These are phyloP conservation scores for Hyaloscypha finlandica DNA, from an alignment of 495 filamentous ascomycete species.

Conservation along the genomic window DNA sequence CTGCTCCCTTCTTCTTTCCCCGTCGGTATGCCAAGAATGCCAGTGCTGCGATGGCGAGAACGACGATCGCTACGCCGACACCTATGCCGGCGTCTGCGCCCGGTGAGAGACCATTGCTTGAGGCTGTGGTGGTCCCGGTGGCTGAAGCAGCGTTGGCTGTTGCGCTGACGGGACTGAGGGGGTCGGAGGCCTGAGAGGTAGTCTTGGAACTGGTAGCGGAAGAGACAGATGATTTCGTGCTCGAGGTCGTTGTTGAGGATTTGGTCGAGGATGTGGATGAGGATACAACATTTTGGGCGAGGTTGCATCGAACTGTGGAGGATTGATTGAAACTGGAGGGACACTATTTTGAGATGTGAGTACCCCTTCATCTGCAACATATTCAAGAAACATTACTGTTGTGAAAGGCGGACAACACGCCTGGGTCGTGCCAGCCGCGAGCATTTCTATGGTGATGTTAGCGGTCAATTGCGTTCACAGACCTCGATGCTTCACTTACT, in stretches of 20 bases:
- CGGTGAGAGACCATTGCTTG: neutral
- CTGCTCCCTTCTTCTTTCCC: neutral
- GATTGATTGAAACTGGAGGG: neutral
- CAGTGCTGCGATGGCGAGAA: neutral
- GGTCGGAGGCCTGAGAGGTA: neutral
- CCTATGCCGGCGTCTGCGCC: neutral
- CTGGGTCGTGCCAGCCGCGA: neutral
- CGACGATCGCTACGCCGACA: neutral
- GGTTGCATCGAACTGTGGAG: neutral
- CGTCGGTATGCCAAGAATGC: neutral
- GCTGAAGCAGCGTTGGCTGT: neutral
- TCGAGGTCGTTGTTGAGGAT: neutral
- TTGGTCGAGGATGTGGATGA: neutral
- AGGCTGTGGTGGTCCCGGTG: neutral
- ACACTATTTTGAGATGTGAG: neutral
- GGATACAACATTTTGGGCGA: neutral
- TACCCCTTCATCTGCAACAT: too few species aligned
- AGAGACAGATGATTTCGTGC: neutral
- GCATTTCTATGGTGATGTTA: neutral
- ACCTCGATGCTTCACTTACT: neutral
- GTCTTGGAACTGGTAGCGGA: neutral
- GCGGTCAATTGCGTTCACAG: neutral
- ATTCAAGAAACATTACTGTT: neutral
- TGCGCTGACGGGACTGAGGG: neutral
- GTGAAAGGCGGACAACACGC: neutral